phyloP scores from a whole-genome alignment of 768 basidiomycete species.

The Termitomyces sp. region DNA sequence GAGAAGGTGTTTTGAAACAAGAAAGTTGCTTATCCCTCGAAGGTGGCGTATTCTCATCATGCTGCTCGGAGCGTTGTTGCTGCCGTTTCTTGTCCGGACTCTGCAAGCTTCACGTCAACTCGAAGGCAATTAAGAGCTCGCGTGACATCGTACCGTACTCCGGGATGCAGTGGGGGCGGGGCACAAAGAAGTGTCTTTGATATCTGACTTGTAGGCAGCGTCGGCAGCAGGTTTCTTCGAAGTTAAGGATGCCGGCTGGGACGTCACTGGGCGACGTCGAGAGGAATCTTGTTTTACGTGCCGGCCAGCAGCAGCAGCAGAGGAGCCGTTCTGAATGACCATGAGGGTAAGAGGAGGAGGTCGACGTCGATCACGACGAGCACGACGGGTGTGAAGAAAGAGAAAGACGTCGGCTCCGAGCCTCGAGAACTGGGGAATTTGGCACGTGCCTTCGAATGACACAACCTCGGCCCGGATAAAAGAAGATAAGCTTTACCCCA shows the following conservation, averaged over 20 bases:
- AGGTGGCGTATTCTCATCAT: neutral
- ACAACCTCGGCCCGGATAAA: too few relatives aligned
- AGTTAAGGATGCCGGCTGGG: neutral
- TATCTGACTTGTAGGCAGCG: neutral
- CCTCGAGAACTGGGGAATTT: neutral
- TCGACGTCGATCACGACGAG: too few relatives aligned
- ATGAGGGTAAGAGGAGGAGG: neutral
- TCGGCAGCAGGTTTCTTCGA: neutral
- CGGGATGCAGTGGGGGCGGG: neutral
- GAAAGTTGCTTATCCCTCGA: neutral
- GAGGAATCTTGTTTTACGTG: neutral
- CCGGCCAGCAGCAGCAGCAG: slow-evolving; percentile 2
- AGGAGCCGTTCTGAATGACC: neutral
- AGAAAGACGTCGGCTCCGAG: too few relatives aligned
- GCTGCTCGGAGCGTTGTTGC: neutral
- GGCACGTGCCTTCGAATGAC: neutral
- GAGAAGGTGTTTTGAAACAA: neutral
- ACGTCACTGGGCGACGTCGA: neutral
- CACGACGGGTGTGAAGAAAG: neutral
- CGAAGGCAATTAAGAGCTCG: neutral
- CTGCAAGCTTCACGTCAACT: neutral
- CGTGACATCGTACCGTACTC: neutral
- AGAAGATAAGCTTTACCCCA: too few relatives aligned
- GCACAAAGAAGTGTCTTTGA: neutral
- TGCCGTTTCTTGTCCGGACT: neutral